Conservation (phyloP, 2,329 filamentous ascomycete genomes). For the Ascomycota sp. region DNA sequence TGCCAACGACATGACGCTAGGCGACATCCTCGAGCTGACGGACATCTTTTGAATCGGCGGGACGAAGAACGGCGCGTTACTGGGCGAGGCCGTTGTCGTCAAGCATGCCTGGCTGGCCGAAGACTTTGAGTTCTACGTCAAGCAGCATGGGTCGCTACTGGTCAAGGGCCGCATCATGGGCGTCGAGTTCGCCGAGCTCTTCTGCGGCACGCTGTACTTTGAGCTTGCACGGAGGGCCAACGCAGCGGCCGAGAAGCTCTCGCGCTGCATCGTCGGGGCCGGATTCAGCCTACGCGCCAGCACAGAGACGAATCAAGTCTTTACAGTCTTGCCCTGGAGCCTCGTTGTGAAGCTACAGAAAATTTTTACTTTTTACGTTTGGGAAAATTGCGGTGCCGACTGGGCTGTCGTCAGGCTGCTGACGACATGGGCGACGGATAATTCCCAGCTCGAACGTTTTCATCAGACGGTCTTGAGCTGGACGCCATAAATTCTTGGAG, state of each 20-base stretch:
- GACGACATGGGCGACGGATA: conserved; percentile 29
- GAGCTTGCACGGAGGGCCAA: conserved; percentile 24
- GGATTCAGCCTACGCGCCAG: conserved; percentile 21
- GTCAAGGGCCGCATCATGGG: conserved; percentile 28
- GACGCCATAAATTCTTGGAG: neutral
- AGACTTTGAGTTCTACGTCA: conserved; percentile 29
- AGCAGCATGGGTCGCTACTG: conserved; percentile 28
- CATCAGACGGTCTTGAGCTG: conserved; percentile 8
- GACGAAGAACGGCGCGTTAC: conserved; percentile 27
- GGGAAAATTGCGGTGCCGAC: conserved; percentile 21
- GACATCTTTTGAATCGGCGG: conserved; percentile 35
- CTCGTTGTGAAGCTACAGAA: conserved; percentile 19
- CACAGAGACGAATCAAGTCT: conserved; percentile 31
- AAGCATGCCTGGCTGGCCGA: conserved; percentile 18
- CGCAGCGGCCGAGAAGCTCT: conserved; percentile 20
- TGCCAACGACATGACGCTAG: conserved; percentile 20
- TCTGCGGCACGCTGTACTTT: conserved; percentile 23
- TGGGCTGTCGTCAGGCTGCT: conserved; percentile 21
- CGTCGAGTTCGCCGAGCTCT: conserved; percentile 27
- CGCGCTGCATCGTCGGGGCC: conserved; percentile 17
- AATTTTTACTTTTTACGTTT: conserved; percentile 24
- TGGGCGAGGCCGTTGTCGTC: conserved; percentile 29
- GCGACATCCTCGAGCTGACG: conserved; percentile 23
- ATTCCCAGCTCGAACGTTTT: conserved; percentile 18
- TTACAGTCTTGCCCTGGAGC: conserved; percentile 19